Base-by-base conservation (phyloP, 2,329 filamentous ascomycete species). In the Trichoderma sp. region DNA sequence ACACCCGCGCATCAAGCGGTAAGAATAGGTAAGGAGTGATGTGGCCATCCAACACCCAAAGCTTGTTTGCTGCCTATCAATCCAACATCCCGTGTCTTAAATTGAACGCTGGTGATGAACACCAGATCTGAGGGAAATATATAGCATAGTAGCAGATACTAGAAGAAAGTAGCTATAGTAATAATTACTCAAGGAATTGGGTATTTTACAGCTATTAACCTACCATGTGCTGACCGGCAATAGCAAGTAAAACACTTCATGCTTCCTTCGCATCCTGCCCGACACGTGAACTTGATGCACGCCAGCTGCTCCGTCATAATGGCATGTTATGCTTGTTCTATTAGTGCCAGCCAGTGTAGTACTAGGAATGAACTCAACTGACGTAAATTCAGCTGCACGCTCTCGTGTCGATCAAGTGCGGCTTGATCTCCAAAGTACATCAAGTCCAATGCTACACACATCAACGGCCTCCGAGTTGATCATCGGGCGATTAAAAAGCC, bases 341-440 rank as follows among this genome's bases (percentile, higher is more conserved):
- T 33, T 21, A 56, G 60, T 65, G 59, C 6, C 31, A 38, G 16
- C 11, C 27, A 35, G 21, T 27, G 59, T 41, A 41, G 29, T 12
- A 35, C 29, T 21, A 35, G n/a, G 18, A 33, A 62, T 62, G 7
- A 62, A 18, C 27, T 24, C 41, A 45, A 45, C n/a, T 45, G 7
- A 45, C 21, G 62, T 12, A 64, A 18, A 64, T 38, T 24, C n/a
- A 29, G 35, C 60, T 21, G 11, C 14, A 11, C 29, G 9, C 56
- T 65, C n/a, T n/a, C 35, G 41, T 33, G 71, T 16, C 60, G 71
- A 73, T 65, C 71, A 65, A 24, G n/a, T 65, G 60, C 41, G 7
- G 29, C 53, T 60, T 41, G 53, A 29, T 53, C 45, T 50, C 7
- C 38, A 4, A 12, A 31, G 11, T 69, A 50, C n/a, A 24, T 64